Evolutionary conservation across 768 basidiomycete genomes (phyloP), one percentile per base, ranked within the genome.

Genomic region (Tremella fuciformis): DNA sequence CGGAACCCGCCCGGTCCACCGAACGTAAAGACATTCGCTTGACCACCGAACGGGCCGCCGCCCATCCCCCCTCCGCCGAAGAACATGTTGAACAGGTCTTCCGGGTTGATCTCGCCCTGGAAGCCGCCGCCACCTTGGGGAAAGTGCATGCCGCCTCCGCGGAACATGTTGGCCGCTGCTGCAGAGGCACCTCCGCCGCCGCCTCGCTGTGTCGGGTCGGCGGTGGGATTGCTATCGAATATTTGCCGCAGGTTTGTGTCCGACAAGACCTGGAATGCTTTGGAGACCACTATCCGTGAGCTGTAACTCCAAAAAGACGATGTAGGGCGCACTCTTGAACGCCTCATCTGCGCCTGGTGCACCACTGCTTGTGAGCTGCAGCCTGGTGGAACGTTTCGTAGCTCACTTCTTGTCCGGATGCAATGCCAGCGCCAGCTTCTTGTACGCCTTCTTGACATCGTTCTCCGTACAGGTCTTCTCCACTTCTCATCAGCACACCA

Each of bases 261-360:
- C 84, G 91, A 93, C 37, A 98, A 80, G 8, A 97, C 86, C 74
- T 94, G 91, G 78, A 97, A 98, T 9, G 93, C 92, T 78, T 96
- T 97, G 3, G 91, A 94, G 25, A 98, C 91, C 87, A 93, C 94
- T 98, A 71, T 38, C 37, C 53, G 50, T 57, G 16, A 58, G 51
- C 29, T 8, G 13, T 11, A 24, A 18, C 16, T 11, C 22, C 3
- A 11, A 34, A 15, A 52, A 22, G 49, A 29, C 4, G 4, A 46
- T 4, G n/a, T 6, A 9, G 15, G 34, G 82, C 86, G 54, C 70
- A 97, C 94, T 81, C 81, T 98, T 98, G 80, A 98, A 98, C 1
- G 94, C 94, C 75, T 98, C 94, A 60, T 97, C 94, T 15, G 94
- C 94, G 40, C 91, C 89, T n/a, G 94, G 93, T 18, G 94, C 94